A percentile compares a stretch with the other conserved stretches of the same genome.
Evolutionary conservation across 345 rosid genomes (phyloP).

Genomic region (Isatis tinctoria): DNA sequence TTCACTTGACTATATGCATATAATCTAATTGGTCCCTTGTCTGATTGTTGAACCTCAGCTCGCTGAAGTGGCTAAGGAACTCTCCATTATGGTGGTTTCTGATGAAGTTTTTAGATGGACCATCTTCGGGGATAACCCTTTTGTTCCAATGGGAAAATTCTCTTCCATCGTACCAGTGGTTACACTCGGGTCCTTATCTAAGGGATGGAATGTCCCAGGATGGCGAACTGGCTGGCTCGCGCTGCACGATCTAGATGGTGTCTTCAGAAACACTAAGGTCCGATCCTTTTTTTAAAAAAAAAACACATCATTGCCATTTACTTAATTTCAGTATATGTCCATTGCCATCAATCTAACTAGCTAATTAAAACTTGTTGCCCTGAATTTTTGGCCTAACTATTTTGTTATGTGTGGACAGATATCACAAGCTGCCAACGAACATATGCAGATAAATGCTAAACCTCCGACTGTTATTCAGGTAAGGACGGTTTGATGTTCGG

Average conservation of each 20-base stretch:
- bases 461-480: conserved; percentile 58
- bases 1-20: not conserved
- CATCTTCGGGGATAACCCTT: conserved; percentile 42
- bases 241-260: conserved; percentile 36
- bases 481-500: not conserved
- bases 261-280: conserved; percentile 37
- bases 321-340: not conserved
- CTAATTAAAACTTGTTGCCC: not conserved
- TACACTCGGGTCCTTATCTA: conserved; percentile 54
- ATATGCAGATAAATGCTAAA: conserved; percentile 29
- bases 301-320: not conserved
- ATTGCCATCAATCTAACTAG: not conserved
- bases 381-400: not conserved
- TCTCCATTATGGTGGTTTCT: conserved; percentile 46
- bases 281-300: not conserved
- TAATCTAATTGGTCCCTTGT: not conserved
- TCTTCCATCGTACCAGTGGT: conserved; percentile 49
- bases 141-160: conserved; percentile 47
- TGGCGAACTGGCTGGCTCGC: conserved; percentile 64
- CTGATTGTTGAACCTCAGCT: conserved; percentile 27
- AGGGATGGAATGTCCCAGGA: conserved; percentile 58
- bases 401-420: conserved; percentile 31
- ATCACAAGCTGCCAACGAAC: conserved; percentile 33
- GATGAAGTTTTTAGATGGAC: conserved; percentile 53
- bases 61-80: conserved; percentile 47